Evolutionary conservation across 768 basidiomycete genomes (phyloP).

Genomic region (Pholiota molesta): DNA sequence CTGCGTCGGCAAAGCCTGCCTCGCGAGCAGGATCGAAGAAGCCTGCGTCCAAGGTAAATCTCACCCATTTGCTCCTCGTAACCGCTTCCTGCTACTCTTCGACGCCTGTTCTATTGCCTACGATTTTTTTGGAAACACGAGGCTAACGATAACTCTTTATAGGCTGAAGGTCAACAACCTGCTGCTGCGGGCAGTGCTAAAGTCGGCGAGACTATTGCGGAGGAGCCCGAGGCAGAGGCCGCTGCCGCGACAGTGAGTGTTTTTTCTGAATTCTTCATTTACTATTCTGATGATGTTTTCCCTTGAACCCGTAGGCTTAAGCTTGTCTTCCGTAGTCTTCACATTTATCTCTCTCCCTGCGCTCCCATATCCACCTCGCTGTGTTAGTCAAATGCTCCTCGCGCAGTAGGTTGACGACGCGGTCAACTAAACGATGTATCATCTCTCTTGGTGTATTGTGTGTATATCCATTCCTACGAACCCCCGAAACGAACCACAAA

Average conservation of each 20-base stretch:
- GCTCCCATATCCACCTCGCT: constrained; percentile 8
- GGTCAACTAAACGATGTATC: constrained; percentile 22
- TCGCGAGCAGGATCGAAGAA: constrained; percentile 65
- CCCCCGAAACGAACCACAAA: constrained; percentile 24
- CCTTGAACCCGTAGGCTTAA: constrained; percentile 13
- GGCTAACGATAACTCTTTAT: constrained; percentile 22
- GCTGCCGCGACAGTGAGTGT: constrained; percentile 25
- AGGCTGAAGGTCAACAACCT: constrained; percentile 44
- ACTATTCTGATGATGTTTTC: not conserved
- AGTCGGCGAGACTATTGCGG: constrained; percentile 52
- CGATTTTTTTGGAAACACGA: constrained; percentile 1
- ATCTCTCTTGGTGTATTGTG: constrained; percentile 22
- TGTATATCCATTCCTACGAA: constrained; percentile 23
- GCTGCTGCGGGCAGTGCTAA: constrained; percentile 37
- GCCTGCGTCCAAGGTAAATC: constrained; percentile 61
- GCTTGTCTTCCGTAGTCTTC: constrained; percentile 1
- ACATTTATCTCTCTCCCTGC: constrained; percentile 1
- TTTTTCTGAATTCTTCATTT: not conserved
- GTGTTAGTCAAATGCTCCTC: constrained; percentile 7
- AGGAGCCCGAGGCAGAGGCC: constrained; percentile 53
- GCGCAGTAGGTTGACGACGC: constrained; percentile 17
- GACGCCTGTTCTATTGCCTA: not conserved
- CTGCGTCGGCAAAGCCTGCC: constrained; percentile 51
- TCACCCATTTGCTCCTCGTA: too few relatives aligned
- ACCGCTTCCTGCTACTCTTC: not conserved